These are phyloP conservation scores for Przewalskia tangutica DNA, from an alignment of 257 asterid species.

Conservation along the genomic window DNA sequence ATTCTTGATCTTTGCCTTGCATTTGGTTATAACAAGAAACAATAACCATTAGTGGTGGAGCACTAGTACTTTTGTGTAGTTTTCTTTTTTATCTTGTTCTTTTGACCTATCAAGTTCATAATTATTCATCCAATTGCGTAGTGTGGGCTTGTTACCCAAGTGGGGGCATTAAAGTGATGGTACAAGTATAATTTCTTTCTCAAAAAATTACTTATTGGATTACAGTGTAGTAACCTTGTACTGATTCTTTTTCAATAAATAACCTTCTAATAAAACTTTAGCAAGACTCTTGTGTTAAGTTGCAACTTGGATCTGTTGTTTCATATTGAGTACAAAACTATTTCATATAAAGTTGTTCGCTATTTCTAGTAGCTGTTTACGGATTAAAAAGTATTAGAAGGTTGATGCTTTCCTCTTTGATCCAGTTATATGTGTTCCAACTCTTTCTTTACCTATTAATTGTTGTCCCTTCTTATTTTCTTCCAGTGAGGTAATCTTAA, in stretches of 20 bases:
- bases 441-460: not conserved
- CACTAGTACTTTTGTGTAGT: not conserved
- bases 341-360: not conserved
- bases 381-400: not conserved
- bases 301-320: not conserved
- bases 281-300: not conserved
- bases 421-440: not conserved
- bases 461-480: slow-evolving; percentile 7
- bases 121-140: not conserved
- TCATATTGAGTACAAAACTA: not conserved
- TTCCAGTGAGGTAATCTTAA: slow-evolving; percentile 95
- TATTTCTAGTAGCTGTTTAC: not conserved
- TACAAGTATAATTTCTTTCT: not conserved
- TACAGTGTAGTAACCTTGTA: not conserved
- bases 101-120: not conserved
- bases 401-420: not conserved
- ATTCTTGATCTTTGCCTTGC: not conserved
- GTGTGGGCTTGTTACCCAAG: not conserved
- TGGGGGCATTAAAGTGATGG: not conserved
- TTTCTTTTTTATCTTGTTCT: not conserved
- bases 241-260: not conserved
- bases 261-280: not conserved
- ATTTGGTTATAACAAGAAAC: not conserved
- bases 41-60: not conserved
- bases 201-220: not conserved